Evolutionary conservation across 805 yeast species (phyloP), one percentile per base, ranked within the genome.

Genomic region (Metschnikowia proteae): DNA sequence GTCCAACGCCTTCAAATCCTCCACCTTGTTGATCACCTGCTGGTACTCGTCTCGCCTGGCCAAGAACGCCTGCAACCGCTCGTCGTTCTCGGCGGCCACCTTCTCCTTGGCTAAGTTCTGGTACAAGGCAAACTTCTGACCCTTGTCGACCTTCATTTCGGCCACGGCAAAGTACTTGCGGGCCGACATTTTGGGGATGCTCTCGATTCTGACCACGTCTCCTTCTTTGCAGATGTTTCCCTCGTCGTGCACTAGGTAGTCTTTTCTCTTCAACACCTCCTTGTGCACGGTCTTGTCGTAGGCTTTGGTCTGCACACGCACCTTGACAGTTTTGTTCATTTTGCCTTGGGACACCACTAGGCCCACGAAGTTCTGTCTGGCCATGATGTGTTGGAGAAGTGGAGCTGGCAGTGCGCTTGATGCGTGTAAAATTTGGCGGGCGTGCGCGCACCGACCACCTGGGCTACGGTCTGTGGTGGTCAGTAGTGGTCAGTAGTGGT

Each of bases 291-390:
- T 71, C 50, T 79, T 79, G 67, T 89, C 86, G 73, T 83, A 88
- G 38, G 80, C 79, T 61, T 83, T 83, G 40, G 83, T 83, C 64
- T 86, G 85, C 30, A 92, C 91, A 52, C 96, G 80, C 51, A 92
- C 97, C 71, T 90, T 91, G 54, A 92, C 90, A 49, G 98, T 92
- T 73, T 92, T 94, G 69, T 80, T 79, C 97, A 91, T 94, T 67
- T 89, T 89, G 38, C 98, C 98, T 63, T 91, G 97, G 44, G 97
- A 89, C 30, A 90, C 83, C 58, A 92, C 98, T 68, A 89, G 83
- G 40, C 99, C 99, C 42, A 89, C 72, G 62, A 91, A 88, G 63
- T 88, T 88, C 61, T 88, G 96, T 70, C 90, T 83, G 45, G 95
- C 92, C 96, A 88, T 89, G 46, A 28, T 52, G 36, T 31, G 38